These are phyloP conservation scores for Mycena galopus DNA, from an alignment of 768 basidiomycete genomes.

Conservation along the genomic window DNA sequence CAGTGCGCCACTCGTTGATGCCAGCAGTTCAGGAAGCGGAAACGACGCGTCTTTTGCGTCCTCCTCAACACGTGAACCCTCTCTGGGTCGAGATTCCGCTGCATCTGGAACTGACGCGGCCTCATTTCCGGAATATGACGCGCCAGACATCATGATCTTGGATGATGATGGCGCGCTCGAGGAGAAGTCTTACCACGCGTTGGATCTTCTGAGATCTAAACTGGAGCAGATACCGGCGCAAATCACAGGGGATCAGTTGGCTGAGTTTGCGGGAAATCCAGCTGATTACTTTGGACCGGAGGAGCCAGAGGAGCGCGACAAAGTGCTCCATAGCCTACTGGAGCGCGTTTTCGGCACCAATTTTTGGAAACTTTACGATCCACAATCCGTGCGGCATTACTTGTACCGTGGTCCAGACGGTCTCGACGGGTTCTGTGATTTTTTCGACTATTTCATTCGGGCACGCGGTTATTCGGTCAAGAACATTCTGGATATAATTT, in stretches of 20 bases:
- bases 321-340: background rate
- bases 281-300: background rate
- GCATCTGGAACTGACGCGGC: background rate
- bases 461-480: background rate
- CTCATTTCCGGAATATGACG: background rate
- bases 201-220: background rate
- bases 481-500: slow-evolving; percentile 1
- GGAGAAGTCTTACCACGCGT: background rate
- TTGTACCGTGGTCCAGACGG: slow-evolving; percentile 3
- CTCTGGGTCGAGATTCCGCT: background rate
- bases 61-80: background rate
- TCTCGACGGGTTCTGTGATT: slow-evolving; percentile 12
- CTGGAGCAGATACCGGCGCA: background rate
- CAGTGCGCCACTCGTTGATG: background rate
- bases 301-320: background rate
- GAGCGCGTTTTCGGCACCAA: background rate
- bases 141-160: background rate
- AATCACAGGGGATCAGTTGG: background rate
- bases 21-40: background rate
- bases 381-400: background rate
- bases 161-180: background rate
- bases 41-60: background rate
- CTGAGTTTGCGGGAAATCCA: background rate
- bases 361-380: background rate
- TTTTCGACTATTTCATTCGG: slow-evolving; percentile 8